These are phyloP conservation scores for Vishniacozyma victoriae DNA, from an alignment of 768 basidiomycete species.

Conservation along the genomic window DNA sequence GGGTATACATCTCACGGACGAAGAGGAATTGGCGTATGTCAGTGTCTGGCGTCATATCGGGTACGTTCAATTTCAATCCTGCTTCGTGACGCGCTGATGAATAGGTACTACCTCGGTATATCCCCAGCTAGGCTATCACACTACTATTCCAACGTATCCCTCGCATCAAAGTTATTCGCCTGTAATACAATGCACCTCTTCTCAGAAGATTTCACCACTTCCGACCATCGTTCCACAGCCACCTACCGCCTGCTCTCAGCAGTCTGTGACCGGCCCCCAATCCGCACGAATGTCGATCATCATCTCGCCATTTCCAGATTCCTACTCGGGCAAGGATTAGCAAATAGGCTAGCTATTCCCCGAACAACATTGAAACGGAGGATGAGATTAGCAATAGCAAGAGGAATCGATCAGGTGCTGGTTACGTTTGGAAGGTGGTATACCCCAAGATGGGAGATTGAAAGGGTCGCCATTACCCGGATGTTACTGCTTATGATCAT, in stretches of 20 bases:
- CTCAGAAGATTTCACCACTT: slow-evolving; percentile 5
- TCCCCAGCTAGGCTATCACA: slow-evolving; percentile 16
- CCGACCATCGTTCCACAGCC: slow-evolving; percentile 15
- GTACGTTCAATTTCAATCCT: slow-evolving; percentile 7
- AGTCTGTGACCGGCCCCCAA: slow-evolving; percentile 34
- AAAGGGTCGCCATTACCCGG: slow-evolving; percentile 22
- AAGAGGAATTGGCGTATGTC: slow-evolving; percentile 36
- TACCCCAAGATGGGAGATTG: slow-evolving; percentile 29
- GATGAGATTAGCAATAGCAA: neutral
- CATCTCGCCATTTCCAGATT: slow-evolving; percentile 33
- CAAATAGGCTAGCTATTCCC: slow-evolving; percentile 37
- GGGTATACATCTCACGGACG: slow-evolving; percentile 18
- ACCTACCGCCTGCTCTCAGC: slow-evolving; percentile 39
- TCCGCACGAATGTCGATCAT: slow-evolving; percentile 10
- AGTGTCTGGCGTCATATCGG: slow-evolving; percentile 43
- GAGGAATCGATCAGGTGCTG: slow-evolving; percentile 10
- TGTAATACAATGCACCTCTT: slow-evolving; percentile 40
- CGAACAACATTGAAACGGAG: slow-evolving; percentile 6
- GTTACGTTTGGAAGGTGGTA: slow-evolving; percentile 27
- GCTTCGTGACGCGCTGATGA: neutral
- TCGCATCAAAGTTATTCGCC: slow-evolving; percentile 35
- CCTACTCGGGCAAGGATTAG: slow-evolving; percentile 31
- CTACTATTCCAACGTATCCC: slow-evolving; percentile 26
- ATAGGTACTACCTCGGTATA: slow-evolving; percentile 45
- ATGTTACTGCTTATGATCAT: slow-evolving; percentile 34